These are phyloP conservation scores for Ogataea salicorniae DNA, from an alignment of 805 yeast species.

Conservation along the genomic window DNA sequence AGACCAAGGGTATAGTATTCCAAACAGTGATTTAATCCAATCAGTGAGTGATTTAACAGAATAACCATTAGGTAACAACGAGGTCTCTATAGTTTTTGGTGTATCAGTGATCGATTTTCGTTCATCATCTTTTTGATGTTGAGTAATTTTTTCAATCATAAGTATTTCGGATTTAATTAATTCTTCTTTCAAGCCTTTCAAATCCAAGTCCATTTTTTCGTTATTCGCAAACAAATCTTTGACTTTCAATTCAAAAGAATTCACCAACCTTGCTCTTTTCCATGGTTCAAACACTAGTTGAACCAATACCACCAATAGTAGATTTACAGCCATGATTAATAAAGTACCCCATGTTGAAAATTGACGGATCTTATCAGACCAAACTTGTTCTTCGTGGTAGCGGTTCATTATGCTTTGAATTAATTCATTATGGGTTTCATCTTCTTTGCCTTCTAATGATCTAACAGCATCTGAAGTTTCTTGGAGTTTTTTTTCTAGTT, in stretches of 20 bases:
- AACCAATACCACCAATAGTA: constrained; percentile 69
- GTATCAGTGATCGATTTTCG: too few relatives aligned
- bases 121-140: background rate
- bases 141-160: background rate
- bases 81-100: too few relatives aligned
- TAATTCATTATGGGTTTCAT: constrained; percentile 60
- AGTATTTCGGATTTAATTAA: constrained; percentile 7
- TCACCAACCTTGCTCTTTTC: constrained; percentile 78
- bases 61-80: too few relatives aligned
- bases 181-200: constrained; percentile 15
- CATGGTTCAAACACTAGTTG: constrained; percentile 92
- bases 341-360: constrained; percentile 98
- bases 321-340: constrained; percentile 80
- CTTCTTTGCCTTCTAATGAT: constrained; percentile 56
- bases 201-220: constrained; percentile 14
- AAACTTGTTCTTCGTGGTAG: constrained; percentile 94
- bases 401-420: constrained; percentile 77
- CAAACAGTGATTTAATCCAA: background rate
- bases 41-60: too few relatives aligned
- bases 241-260: constrained; percentile 79
- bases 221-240: constrained; percentile 42
- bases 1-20: too few relatives aligned
- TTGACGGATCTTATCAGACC: constrained; percentile 94
- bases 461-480: constrained; percentile 44
- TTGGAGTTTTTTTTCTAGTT: constrained; percentile 56